These are phyloP conservation scores for Phaseolus coccineus DNA, from an alignment of 331 rosid genomes.

Conservation along the genomic window DNA sequence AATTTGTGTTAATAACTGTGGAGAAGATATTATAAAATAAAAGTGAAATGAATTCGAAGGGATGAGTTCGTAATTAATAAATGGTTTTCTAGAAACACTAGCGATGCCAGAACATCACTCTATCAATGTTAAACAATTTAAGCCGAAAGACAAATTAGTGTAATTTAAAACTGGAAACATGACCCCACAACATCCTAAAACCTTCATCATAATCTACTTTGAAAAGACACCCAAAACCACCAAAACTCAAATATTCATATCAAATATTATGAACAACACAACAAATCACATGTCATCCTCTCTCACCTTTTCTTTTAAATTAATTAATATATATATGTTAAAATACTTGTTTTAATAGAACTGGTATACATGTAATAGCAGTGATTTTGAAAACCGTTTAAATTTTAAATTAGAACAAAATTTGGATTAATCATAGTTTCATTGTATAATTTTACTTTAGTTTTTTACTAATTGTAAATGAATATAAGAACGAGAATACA, in stretches of 20 bases:
- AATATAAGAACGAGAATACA: too few relatives aligned
- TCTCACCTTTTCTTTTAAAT: constrained; percentile 21
- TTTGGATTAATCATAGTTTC: neutral
- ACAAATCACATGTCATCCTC: constrained; percentile 45
- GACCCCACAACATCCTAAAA: constrained; percentile 56
- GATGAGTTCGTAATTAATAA: neutral
- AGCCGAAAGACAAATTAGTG: constrained; percentile 47
- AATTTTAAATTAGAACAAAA: neutral
- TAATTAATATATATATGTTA: neutral
- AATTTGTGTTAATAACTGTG: too few relatives aligned
- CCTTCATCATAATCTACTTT: constrained; percentile 58
- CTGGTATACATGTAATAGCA: constrained; percentile 16
- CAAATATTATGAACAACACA: constrained; percentile 33
- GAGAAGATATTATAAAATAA: too few relatives aligned
- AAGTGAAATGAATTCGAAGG: too few relatives aligned
- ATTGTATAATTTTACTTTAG: neutral
- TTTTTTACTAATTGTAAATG: neutral
- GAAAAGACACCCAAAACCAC: constrained; percentile 54
- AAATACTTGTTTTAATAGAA: constrained; percentile 38
- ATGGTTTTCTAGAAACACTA: constrained; percentile 59
- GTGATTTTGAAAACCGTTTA: constrained; percentile 5
- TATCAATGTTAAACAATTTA: constrained; percentile 27
- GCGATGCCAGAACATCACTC: constrained; percentile 49
- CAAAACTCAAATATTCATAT: neutral
- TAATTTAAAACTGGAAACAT: constrained; percentile 37